Evolutionary conservation across 129 eudicot genomes (phyloP), one percentile per base, ranked within the genome.

Genomic region (Daucus carota): DNA sequence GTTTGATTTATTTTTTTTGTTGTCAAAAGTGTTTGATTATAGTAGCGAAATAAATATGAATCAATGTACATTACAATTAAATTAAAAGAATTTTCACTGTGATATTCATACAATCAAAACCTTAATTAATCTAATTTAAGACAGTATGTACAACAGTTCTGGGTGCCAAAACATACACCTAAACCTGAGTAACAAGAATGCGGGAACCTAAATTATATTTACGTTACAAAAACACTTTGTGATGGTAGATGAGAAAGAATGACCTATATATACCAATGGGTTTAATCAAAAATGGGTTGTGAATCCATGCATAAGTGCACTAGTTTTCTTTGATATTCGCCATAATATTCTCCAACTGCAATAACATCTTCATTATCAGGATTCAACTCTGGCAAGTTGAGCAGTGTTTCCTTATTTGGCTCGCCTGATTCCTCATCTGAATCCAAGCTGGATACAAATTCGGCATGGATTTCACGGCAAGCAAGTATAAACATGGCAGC

Each of bases 301-400:
- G 93, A 93, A 75, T 94, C 97, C 98, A 94, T 91, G 82, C 98
- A 94, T 44, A 94, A 80, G 81, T 94, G 97, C 54, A 94, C 96
- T 26, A 94, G 79, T 77, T 89, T 88, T 84, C 96, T 88, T 74
- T 94, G 97, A 83, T 91, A 94, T 82, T 91, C 90, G 22, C 92
- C 89, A 71, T 80, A 94, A 71, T 87, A 85, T 73, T 94, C 98
- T 73, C 80, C 85, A 67, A 92, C 93, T 12, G 92, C 97, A 40
- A 84, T 73, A 45, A 87, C 96, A 72, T 91, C 93, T 80, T 91
- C 96, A 67, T 76, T 89, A 70, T 84, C 86, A 31, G 92, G 96
- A 84, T 81, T 79, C 33, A 94, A 73, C 31, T 87, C 97, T 8
- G 89, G 93, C 77, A 94, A 81, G 50, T 67, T 52, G 6, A 38